These are phyloP conservation scores for Pestalotiopsis sp. DNA, from an alignment of 2,329 filamentous ascomycete species.

Conservation along the genomic window DNA sequence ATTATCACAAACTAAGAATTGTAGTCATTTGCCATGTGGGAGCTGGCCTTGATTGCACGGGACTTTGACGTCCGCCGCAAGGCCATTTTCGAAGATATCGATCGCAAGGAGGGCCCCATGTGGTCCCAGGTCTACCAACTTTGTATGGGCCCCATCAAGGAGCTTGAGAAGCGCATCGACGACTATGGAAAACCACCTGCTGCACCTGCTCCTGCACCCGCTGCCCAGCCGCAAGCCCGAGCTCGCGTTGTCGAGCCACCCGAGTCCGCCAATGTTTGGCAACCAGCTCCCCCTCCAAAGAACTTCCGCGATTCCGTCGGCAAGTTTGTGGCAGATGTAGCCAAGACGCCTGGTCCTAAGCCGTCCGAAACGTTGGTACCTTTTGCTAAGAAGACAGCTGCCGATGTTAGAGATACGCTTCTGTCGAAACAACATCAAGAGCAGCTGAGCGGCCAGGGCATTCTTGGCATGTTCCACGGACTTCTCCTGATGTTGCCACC, in stretches of 20 bases:
- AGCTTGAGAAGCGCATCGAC: conserved; percentile 69
- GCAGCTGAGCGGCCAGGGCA: conserved; percentile 50
- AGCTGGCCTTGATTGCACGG: conserved; percentile 78
- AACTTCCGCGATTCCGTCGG: conserved; percentile 47
- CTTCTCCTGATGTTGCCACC: conserved; percentile 43
- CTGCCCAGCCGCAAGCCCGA: conserved; percentile 26
- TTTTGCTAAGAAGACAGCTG: conserved; percentile 51
- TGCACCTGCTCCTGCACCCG: conserved; percentile 31
- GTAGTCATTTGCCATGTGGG: conserved; percentile 87
- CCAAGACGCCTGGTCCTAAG: conserved; percentile 49
- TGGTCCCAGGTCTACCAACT: conserved; percentile 78
- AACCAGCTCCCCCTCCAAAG: conserved; percentile 36
- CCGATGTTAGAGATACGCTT: conserved; percentile 49
- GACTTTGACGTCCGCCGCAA: conserved; percentile 74
- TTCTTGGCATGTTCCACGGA: conserved; percentile 48
- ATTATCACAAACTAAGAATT: background rate
- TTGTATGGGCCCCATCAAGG: conserved; percentile 70
- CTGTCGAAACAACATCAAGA: conserved; percentile 58
- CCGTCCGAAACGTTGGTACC: conserved; percentile 53
- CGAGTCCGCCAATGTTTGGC: conserved; percentile 49
- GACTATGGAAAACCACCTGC: conserved; percentile 53
- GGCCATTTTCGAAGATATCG: conserved; percentile 84
- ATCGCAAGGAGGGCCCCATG: conserved; percentile 76
- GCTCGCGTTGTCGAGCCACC: conserved; percentile 43
- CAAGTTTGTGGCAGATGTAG: conserved; percentile 45